Percentiles rank a stretch among this genome's conserved stretches.
phyloP scores from a whole-genome alignment of 1,139 yeast species.

The Geotrichum phurueaensis region DNA sequence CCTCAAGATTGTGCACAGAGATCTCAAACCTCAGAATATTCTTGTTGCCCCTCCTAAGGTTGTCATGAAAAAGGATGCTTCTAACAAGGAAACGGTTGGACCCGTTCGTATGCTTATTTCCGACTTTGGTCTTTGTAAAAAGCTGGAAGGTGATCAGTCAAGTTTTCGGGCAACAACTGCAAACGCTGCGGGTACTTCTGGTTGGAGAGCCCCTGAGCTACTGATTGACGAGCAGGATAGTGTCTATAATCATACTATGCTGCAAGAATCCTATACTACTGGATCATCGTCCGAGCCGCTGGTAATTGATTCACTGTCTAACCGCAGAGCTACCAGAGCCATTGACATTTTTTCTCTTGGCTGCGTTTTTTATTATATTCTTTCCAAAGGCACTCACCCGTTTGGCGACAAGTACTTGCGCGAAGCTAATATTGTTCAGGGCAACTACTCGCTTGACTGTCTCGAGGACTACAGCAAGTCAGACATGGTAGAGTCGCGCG shows the following conservation, averaged over 20 bases:
- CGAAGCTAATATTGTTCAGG: conserved; percentile 81
- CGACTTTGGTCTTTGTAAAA: conserved; percentile 93
- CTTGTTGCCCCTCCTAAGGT: conserved; percentile 68
- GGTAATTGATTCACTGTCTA: conserved; percentile 38
- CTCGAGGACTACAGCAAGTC: conserved; percentile 41
- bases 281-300: conserved; percentile 30
- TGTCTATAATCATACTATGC: conserved; percentile 5
- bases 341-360: conserved; percentile 93
- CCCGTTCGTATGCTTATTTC: conserved; percentile 72
- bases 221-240: conserved; percentile 32
- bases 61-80: conserved; percentile 24
- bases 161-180: conserved; percentile 89
- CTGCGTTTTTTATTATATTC: conserved; percentile 82
- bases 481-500: conserved; percentile 56
- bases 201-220: conserved; percentile 97
- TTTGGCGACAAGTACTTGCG: conserved; percentile 85
- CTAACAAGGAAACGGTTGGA: conserved; percentile 25
- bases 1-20: conserved; percentile 89
- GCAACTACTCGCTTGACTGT: conserved; percentile 51
- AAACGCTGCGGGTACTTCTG: conserved; percentile 93
- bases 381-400: conserved; percentile 86
- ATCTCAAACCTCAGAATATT: conserved; percentile 92
- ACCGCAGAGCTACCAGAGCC: conserved; percentile 74
- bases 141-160: conserved; percentile 84
- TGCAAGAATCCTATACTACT: conserved; percentile 10